Evolutionary conservation across 129 eudicot species (phyloP).

Genomic region (Arctium lappa): DNA sequence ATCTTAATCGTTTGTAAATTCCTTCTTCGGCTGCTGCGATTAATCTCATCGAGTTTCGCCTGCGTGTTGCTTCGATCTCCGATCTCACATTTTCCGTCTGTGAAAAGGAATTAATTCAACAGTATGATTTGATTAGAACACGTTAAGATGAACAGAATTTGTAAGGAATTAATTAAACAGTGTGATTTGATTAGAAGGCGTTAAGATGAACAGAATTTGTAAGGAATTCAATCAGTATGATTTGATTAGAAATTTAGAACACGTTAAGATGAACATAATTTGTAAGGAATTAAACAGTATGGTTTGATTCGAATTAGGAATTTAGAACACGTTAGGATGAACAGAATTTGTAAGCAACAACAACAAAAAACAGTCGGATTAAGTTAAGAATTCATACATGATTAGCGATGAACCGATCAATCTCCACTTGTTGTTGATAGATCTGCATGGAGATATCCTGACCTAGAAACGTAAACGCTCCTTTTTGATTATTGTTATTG

Average conservation of each 20-base stretch:
- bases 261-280: neutral
- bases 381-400: constrained; percentile 17
- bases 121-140: neutral
- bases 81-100: constrained; percentile 67
- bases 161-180: neutral
- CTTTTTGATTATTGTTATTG: neutral
- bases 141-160: neutral
- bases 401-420: constrained; percentile 48
- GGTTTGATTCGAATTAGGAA: no score
- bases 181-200: neutral
- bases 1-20: constrained; percentile 40
- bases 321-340: no score
- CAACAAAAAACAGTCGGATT: neutral
- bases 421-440: constrained; percentile 58
- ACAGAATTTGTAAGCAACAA: neutral
- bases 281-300: neutral
- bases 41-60: constrained; percentile 43
- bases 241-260: neutral
- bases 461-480: constrained; percentile 60
- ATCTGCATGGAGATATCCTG: constrained; percentile 58
- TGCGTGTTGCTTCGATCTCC: constrained; percentile 56
- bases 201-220: neutral
- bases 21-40: constrained; percentile 55
- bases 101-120: neutral
- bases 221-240: neutral